Base-by-base conservation (phyloP, 345 rosid species). In the Nasturtium officinale region DNA sequence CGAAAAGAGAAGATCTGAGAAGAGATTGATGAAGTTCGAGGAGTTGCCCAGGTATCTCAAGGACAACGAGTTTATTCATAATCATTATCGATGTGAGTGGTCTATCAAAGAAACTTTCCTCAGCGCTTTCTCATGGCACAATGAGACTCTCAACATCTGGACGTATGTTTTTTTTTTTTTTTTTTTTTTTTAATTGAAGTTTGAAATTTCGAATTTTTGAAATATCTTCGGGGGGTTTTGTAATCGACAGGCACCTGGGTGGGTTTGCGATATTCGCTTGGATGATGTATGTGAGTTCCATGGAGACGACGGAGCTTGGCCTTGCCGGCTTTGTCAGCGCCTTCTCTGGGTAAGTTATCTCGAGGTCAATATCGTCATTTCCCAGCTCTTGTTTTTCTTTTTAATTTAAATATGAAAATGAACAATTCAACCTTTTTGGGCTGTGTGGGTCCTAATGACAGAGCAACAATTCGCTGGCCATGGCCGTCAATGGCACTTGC, bases 61-160 rank as follows among this genome's bases (percentile, higher is more conserved):
- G 54, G 99, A 95, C 67, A 95, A 91, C 69, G 98, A 90, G 86
- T 95, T 64, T 81, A 91, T 95, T 48, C 82, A 91, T 82, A 89
- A 91, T 63, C 69, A 95, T 77, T 91, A 95, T 77, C 82, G 98
- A 46, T 88, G 98, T 78, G 98, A 91, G 55, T 91, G 99, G 99
- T 88, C 99, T 1, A 30, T 95, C 21, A 87, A 77, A 78, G 96
- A 95, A 8, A 83, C 89, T 4, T 65, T 92, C 63, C 79, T 87
- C 70, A 90, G 99, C 86, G 69, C 81, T 25, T 91, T 95, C 81
- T 79, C 89, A 0, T 87, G 87, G 96, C 99, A 91, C 81, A 95
- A 95, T 76, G 99, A 95, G 82, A 91, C 98, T 63, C 86, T 95
- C 53, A 91, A 95, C 61, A 82, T 95, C 65, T 91, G 97, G 99